Evolutionary conservation across 2,329 filamentous ascomycete species (phyloP).

Genomic region (Waltergamsia citrina): DNA sequence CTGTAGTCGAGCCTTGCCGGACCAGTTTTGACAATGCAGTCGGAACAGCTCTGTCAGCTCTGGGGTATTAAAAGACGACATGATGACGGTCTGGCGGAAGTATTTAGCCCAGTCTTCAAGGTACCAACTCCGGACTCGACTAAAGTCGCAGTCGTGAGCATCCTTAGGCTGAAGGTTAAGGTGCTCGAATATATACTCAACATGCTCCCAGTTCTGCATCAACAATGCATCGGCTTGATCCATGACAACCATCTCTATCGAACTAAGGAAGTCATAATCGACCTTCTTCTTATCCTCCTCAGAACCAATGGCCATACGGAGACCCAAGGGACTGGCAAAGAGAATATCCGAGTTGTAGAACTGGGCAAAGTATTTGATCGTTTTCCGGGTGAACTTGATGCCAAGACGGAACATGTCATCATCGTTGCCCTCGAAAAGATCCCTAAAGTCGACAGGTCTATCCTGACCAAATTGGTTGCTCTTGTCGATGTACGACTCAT

Average conservation of each 20-base stretch:
- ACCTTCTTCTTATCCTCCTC: constrained; percentile 51
- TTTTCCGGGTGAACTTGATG: constrained; percentile 95
- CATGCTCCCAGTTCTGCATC: constrained; percentile 98
- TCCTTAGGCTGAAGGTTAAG: constrained; percentile 86
- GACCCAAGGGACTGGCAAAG: constrained; percentile 78
- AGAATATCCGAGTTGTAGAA: constrained; percentile 98
- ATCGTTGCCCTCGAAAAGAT: constrained; percentile 88
- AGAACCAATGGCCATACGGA: constrained; percentile 83
- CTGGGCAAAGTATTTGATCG: constrained; percentile 85
- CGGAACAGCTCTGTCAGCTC: constrained; percentile 77
- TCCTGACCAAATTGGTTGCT: constrained; percentile 57
- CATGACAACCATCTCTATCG: constrained; percentile 80
- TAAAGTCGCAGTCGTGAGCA: constrained; percentile 87
- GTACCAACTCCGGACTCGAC: constrained; percentile 83
- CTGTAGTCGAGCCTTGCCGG: constrained; percentile 68
- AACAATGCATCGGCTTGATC: constrained; percentile 89
- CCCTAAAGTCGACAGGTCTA: constrained; percentile 77
- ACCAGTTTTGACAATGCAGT: constrained; percentile 67
- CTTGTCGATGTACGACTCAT: constrained; percentile 68
- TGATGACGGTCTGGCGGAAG: constrained; percentile 76
- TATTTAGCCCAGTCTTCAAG: constrained; percentile 75
- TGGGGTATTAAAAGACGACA: constrained; percentile 78
- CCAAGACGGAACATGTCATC: constrained; percentile 95
- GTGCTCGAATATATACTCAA: constrained; percentile 84
- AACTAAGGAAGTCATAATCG: constrained; percentile 87